These are phyloP conservation scores for Adansonia rubrostipa DNA, from an alignment of 441 rosid genomes.

Conservation along the genomic window DNA sequence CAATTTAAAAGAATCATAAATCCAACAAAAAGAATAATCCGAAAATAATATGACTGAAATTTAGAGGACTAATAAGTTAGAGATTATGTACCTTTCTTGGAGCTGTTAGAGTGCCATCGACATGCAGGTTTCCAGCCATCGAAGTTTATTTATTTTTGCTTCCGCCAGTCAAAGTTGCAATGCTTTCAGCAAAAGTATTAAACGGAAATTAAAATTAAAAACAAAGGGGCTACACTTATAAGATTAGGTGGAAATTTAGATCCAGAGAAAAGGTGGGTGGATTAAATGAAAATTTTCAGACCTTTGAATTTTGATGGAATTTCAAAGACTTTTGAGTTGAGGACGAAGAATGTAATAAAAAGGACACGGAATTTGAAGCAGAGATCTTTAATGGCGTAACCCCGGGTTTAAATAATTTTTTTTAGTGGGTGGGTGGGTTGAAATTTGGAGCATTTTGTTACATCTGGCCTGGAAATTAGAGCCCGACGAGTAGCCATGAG, in stretches of 20 bases:
- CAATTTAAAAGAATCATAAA: not conserved
- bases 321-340: not conserved
- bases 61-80: not conserved
- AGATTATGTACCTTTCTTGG: slow-evolving; percentile 68
- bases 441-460: not conserved
- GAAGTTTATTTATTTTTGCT: slow-evolving; percentile 3
- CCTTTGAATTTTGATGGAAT: slow-evolving; percentile 5
- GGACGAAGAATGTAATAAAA: slow-evolving; percentile 9
- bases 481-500: not conserved
- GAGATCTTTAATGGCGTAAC: slow-evolving; percentile 37
- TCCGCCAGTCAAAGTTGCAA: slow-evolving; percentile 14
- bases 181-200: not conserved
- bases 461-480: too few relatives aligned
- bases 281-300: not conserved
- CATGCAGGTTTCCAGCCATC: slow-evolving; percentile 68
- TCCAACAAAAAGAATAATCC: not conserved
- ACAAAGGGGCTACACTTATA: not conserved
- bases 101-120: slow-evolving; percentile 85
- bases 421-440: not conserved
- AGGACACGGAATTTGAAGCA: slow-evolving; percentile 15
- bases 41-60: not conserved
- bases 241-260: not conserved
- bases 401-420: slow-evolving; percentile 21
- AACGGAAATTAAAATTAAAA: not conserved
- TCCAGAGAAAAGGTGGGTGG: not conserved